phyloP scores from a whole-genome alignment of 139 green algal species.

The Chlamydomonas asymmetrica region DNA sequence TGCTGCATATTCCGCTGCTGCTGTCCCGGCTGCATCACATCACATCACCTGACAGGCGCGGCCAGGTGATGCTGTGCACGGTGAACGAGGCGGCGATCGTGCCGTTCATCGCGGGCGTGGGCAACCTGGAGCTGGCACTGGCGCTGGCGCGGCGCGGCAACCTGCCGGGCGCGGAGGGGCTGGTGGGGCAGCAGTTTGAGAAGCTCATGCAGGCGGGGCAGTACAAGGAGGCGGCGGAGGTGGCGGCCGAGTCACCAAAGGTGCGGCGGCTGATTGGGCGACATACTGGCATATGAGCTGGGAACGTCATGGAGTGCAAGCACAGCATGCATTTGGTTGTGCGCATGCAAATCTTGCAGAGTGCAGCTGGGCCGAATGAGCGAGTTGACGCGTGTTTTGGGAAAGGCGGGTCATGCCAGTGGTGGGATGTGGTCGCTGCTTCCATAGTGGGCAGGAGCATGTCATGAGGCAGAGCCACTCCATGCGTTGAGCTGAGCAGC shows the following conservation, averaged over 20 bases:
- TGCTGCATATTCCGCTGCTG: neutral
- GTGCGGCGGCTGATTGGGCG: constrained; percentile 26
- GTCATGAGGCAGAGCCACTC: constrained; percentile 35
- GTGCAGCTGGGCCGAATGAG: too few relatives aligned
- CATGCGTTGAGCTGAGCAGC: too few relatives aligned
- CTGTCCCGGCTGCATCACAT: neutral
- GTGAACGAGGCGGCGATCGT: constrained; percentile 95
- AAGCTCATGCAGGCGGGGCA: constrained; percentile 78
- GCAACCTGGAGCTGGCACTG: constrained; percentile 96
- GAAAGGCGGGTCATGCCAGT: too few relatives aligned
- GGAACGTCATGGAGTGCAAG: too few relatives aligned
- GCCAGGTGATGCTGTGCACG: constrained; percentile 89
- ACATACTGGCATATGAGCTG: too few relatives aligned
- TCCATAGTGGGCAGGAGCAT: constrained; percentile 37
- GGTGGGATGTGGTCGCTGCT: too few relatives aligned
- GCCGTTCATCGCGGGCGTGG: constrained; percentile 93
- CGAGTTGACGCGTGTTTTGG: too few relatives aligned
- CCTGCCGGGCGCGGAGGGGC: constrained; percentile 92
- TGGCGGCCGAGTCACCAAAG: constrained; percentile 91
- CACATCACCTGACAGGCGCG: constrained; percentile 55
- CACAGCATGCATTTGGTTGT: too few relatives aligned
- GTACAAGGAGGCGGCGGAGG: constrained; percentile 97
- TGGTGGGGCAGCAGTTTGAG: constrained; percentile 96
- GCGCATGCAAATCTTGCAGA: too few relatives aligned
- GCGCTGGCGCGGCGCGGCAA: constrained; percentile 89